Evolutionary conservation across 73 alveolate species (phyloP).

Genomic region (Tetrahymena elliotti): DNA sequence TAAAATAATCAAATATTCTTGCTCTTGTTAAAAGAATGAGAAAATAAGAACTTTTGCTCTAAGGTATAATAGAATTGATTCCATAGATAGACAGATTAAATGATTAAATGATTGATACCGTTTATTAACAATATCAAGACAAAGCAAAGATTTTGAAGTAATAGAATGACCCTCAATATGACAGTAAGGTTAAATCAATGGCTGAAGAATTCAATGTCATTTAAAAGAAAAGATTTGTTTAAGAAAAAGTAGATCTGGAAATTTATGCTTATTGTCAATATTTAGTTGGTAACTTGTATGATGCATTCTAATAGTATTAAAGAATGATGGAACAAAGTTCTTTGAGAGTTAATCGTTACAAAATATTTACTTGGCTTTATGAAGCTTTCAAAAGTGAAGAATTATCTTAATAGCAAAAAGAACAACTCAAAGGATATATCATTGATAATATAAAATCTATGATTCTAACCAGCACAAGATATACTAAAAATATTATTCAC

Average conservation of each 20-base stretch:
- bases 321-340: not conserved
- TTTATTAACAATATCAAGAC: not conserved
- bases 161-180: not conserved
- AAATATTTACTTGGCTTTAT: not conserved
- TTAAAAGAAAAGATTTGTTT: not conserved
- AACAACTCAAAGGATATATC: not conserved
- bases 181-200: not conserved
- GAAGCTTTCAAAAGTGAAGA: not conserved
- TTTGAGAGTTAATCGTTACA: not conserved
- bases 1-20: not conserved
- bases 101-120: not conserved
- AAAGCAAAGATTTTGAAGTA: not conserved
- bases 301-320: not conserved
- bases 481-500: not conserved
- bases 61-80: not conserved
- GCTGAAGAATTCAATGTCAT: not conserved
- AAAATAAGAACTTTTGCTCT: not conserved
- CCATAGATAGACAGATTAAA: not conserved
- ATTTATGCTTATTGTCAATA: not conserved
- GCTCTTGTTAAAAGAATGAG: not conserved
- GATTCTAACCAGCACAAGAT: not conserved
- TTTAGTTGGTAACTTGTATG: not conserved
- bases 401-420: not conserved
- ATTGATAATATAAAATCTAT: not conserved
- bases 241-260: not conserved